Evolutionary conservation across 176 grass and related monocot genomes (phyloP).

Genomic region (Eragrostis nindensis): DNA sequence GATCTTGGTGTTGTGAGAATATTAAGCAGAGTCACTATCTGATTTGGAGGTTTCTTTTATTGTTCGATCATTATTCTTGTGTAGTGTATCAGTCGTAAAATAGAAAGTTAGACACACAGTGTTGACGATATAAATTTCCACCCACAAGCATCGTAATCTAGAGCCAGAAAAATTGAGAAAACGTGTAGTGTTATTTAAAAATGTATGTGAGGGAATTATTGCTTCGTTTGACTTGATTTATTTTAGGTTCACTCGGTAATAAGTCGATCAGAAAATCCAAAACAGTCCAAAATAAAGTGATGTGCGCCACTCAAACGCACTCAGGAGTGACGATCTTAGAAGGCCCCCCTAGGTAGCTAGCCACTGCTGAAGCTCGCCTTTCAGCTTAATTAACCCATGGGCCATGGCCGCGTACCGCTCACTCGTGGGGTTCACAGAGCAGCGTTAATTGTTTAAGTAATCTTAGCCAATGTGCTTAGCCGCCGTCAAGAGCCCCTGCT

Average conservation of each 20-base stretch:
- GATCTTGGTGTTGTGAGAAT: too few species aligned
- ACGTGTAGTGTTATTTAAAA: not conserved
- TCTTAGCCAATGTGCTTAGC: conserved; percentile 9
- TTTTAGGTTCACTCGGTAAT: not conserved
- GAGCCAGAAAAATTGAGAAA: not conserved
- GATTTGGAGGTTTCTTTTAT: too few species aligned
- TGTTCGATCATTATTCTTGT: too few species aligned
- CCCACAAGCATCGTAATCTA: not conserved
- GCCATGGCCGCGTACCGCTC: too few species aligned
- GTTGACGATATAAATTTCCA: not conserved
- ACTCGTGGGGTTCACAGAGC: not conserved
- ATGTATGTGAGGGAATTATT: not conserved
- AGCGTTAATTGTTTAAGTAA: not conserved
- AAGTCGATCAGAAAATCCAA: not conserved
- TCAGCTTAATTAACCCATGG: not conserved
- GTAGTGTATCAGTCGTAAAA: too few species aligned
- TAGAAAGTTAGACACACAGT: too few species aligned
- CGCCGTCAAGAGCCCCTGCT: too few species aligned
- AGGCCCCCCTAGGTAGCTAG: too few species aligned
- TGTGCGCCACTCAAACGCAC: not conserved
- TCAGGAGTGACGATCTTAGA: not conserved
- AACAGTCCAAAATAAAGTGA: not conserved
- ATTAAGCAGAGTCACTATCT: too few species aligned
- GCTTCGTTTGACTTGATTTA: not conserved
- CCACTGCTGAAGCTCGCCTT: not conserved